These are phyloP conservation scores for Stephania yunnanensis DNA, from an alignment of 164 flowering plant genomes.

Conservation along the genomic window DNA sequence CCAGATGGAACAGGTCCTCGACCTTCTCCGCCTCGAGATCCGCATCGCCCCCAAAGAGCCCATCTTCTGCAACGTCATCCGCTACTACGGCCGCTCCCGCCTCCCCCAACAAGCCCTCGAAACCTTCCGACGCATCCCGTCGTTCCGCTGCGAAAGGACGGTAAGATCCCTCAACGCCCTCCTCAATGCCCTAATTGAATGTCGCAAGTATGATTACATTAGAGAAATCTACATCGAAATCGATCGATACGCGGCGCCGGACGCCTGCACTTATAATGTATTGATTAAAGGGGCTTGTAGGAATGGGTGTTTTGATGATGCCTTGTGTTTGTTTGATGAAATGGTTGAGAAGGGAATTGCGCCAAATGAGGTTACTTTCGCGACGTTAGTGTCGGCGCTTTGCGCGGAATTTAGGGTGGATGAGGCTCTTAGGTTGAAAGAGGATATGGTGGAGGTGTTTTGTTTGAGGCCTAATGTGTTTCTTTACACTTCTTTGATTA, in stretches of 20 bases:
- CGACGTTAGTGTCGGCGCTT: constrained; percentile 44
- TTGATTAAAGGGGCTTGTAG: constrained; percentile 46
- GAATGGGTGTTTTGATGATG: constrained; percentile 29
- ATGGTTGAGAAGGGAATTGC: constrained; percentile 43
- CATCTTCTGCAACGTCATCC: constrained; percentile 58
- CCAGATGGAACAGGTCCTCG: constrained; percentile 39
- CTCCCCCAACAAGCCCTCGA: constrained; percentile 37
- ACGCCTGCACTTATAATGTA: constrained; percentile 69
- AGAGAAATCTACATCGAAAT: constrained; percentile 27
- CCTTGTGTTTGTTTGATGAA: constrained; percentile 55
- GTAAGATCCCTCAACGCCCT: constrained; percentile 50
- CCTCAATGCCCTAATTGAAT: constrained; percentile 46
- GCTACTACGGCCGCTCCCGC: constrained; percentile 49
- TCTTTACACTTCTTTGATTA: constrained; percentile 55
- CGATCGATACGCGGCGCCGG: constrained; percentile 30
- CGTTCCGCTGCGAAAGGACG: constrained; percentile 46
- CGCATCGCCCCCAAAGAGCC: constrained; percentile 45
- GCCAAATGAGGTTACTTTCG: constrained; percentile 55
- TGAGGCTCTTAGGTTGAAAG: constrained; percentile 54
- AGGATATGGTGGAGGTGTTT: constrained; percentile 39
- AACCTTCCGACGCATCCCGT: constrained; percentile 43
- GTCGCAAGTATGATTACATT: constrained; percentile 39
- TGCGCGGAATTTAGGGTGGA: constrained; percentile 36
- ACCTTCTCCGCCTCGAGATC: constrained; percentile 19
- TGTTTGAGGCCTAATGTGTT: constrained; percentile 30